phyloP scores from a whole-genome alignment of 2,329 filamentous ascomycete species.

The Onygenales sp. region DNA sequence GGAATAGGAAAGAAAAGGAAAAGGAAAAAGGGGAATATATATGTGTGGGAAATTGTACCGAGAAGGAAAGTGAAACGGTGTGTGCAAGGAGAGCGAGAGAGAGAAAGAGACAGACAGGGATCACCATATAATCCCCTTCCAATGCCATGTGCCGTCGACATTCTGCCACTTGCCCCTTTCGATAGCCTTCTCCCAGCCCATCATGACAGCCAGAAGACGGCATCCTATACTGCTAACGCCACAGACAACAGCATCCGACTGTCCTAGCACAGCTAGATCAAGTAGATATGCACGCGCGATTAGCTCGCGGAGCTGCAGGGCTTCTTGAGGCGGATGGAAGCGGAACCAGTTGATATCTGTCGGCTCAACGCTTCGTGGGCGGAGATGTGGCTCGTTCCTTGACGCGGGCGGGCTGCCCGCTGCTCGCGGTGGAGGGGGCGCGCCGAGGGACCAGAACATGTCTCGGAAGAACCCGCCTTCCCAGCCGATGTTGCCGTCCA shows the following conservation, averaged over 20 bases:
- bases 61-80: no score
- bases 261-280: slow-evolving; percentile 65
- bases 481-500: slow-evolving; percentile 73
- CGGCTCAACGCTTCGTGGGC: neutral
- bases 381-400: slow-evolving; percentile 8
- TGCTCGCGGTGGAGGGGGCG: slow-evolving; percentile 31
- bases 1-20: no score
- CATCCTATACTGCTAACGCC: slow-evolving; percentile 58
- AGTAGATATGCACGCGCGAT: slow-evolving; percentile 74
- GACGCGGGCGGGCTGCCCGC: slow-evolving; percentile 22
- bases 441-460: slow-evolving; percentile 72
- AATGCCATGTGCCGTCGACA: slow-evolving; percentile 61
- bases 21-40: no score
- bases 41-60: no score
- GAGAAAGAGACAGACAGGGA: no score
- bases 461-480: slow-evolving; percentile 77
- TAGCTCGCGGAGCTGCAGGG: slow-evolving; percentile 60
- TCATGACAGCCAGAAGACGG: slow-evolving; percentile 69
- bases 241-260: slow-evolving; percentile 63
- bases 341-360: slow-evolving; percentile 12
- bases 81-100: no score
- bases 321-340: slow-evolving; percentile 25
- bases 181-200: slow-evolving; percentile 67
- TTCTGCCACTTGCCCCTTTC: slow-evolving; percentile 59
- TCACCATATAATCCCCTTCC: slow-evolving; percentile 38